Conservation (phyloP, 1,284 basidiomycete species). For the Ustilago cynodontis region DNA sequence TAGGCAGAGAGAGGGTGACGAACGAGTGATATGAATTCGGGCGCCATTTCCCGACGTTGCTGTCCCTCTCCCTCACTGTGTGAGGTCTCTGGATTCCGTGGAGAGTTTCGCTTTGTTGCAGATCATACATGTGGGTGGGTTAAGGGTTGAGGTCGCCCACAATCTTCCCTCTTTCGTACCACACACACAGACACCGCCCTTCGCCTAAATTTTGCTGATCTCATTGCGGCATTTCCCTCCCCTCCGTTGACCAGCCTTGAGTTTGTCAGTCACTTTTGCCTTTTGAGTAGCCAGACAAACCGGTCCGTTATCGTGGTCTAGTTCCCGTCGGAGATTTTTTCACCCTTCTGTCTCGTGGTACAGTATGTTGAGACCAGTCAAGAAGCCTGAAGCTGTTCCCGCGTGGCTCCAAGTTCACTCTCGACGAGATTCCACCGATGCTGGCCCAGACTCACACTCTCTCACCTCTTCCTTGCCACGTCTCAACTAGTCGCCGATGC, state of each 20-base stretch:
- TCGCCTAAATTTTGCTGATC: conserved; percentile 1
- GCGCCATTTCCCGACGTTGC: conserved; percentile 1
- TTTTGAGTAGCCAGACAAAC: background rate
- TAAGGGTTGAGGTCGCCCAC: conserved; percentile 19
- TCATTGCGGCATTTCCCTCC: conserved; percentile 3
- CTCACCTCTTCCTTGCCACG: too few species aligned
- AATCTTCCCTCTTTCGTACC: background rate
- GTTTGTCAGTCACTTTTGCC: background rate
- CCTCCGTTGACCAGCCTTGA: background rate
- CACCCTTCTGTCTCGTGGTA: background rate
- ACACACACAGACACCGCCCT: conserved; percentile 1
- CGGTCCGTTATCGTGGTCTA: background rate
- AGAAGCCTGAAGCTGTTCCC: background rate
- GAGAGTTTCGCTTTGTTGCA: conserved; percentile 18
- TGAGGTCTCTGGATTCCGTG: conserved; percentile 5
- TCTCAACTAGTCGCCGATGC: background rate
- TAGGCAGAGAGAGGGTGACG: background rate
- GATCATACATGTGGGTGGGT: conserved; percentile 28
- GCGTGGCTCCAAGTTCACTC: background rate
- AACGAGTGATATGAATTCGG: background rate
- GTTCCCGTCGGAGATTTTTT: conserved; percentile 20
- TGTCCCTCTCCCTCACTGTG: too few species aligned
- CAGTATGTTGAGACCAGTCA: background rate
- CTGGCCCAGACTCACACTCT: background rate
- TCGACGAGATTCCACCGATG: conserved; percentile 8